phyloP scores from a whole-genome alignment of 805 yeast species.

The Hanseniaspora occidentalis region DNA sequence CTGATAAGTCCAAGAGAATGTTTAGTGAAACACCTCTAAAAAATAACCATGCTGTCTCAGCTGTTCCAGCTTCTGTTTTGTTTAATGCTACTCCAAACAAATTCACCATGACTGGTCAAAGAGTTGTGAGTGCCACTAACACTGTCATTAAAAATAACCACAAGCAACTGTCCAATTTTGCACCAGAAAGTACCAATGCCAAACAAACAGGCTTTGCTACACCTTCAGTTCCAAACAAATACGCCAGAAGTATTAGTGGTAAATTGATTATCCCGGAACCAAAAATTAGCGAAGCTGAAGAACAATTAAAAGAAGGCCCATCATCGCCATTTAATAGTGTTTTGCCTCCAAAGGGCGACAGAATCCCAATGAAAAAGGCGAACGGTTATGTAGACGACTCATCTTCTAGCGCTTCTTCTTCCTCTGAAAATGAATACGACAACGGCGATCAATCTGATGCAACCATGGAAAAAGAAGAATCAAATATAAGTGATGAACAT shows the following conservation, averaged over 20 bases:
- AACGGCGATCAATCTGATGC: slow-evolving; percentile 9
- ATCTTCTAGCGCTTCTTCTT: slow-evolving; percentile 9
- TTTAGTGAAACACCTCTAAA: slow-evolving; percentile 11
- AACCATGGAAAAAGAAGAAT: slow-evolving; percentile 7
- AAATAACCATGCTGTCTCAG: not conserved
- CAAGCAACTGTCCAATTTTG: slow-evolving; percentile 10
- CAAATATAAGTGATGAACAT: not conserved
- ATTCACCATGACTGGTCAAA: slow-evolving; percentile 17
- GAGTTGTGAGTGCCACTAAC: slow-evolving; percentile 19
- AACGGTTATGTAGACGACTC: slow-evolving; percentile 9
- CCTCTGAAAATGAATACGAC: slow-evolving; percentile 13
- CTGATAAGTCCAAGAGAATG: slow-evolving; percentile 25
- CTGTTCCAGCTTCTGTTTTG: slow-evolving; percentile 5
- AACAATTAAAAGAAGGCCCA: slow-evolving; percentile 27
- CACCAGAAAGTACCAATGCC: not conserved
- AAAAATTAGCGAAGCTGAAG: slow-evolving; percentile 28
- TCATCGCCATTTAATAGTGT: slow-evolving; percentile 18
- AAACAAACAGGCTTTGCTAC: slow-evolving; percentile 5
- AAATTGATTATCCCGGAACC: slow-evolving; percentile 34
- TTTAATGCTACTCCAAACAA: slow-evolving; percentile 13
- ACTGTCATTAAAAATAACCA: slow-evolving; percentile 7
- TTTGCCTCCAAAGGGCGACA: slow-evolving; percentile 21
- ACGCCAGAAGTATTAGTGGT: slow-evolving; percentile 31
- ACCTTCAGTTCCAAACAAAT: slow-evolving; percentile 9
- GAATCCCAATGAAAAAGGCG: slow-evolving; percentile 25